Evolutionary conservation across 1,284 basidiomycete species (phyloP).

Genomic region (Pterula multifida): DNA sequence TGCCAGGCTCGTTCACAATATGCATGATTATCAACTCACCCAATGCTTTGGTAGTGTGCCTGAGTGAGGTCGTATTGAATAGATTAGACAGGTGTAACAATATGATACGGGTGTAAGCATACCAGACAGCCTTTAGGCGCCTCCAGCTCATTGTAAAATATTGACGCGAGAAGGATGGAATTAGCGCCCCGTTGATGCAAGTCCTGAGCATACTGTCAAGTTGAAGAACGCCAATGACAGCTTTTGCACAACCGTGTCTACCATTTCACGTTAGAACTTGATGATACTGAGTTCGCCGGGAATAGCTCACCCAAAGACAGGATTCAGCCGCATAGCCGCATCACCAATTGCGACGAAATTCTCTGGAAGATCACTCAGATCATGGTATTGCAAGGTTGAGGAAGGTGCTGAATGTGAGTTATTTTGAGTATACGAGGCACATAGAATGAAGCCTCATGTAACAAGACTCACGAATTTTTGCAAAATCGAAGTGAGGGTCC

Average conservation of each 20-base stretch:
- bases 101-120: not conserved
- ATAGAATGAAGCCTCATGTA: not conserved
- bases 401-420: not conserved
- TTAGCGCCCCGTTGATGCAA: not conserved
- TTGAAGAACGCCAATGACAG: not conserved
- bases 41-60: not conserved
- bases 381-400: not conserved
- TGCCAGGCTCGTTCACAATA: not conserved
- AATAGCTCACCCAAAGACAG: not conserved
- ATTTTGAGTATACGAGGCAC: not conserved
- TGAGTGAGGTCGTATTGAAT: not conserved
- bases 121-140: not conserved
- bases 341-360: slow-evolving; percentile 1
- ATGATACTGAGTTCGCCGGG: not conserved
- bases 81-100: not conserved
- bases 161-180: not conserved
- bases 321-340: not conserved
- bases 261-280: not conserved
- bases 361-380: not conserved
- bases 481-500: not conserved
- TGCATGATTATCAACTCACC: not conserved
- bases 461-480: not conserved
- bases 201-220: not conserved
- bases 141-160: not conserved
- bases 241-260: not conserved